A percentile compares a stretch with the other conserved stretches of the same genome.
Evolutionary conservation across 768 basidiomycete species (phyloP).

Genomic region (Saitozyma sp.): DNA sequence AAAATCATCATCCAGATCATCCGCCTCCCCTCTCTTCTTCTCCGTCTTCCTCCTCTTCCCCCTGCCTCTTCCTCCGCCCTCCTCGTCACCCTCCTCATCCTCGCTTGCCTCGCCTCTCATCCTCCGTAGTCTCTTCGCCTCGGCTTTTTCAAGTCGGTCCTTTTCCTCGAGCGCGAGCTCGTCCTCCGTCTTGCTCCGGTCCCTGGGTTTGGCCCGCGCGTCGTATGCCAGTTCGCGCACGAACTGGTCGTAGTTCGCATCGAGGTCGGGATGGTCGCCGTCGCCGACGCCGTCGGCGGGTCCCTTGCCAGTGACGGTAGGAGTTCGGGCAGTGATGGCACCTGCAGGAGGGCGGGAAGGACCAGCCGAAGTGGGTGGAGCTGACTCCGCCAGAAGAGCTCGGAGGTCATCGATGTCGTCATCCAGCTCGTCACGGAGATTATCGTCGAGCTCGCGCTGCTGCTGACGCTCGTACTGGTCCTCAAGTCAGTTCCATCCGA

Average conservation of each 20-base stretch:
- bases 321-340: background rate
- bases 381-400: constrained; percentile 59
- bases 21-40: constrained; percentile 65
- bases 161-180: constrained; percentile 87
- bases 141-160: constrained; percentile 79
- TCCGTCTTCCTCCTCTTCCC: constrained; percentile 42
- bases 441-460: constrained; percentile 80
- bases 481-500: no score
- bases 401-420: constrained; percentile 79
- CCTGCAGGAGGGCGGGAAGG: constrained; percentile 29
- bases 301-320: background rate
- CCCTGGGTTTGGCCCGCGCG: constrained; percentile 86
- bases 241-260: constrained; percentile 79
- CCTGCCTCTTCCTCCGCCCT: constrained; percentile 29
- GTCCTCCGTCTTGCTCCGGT: constrained; percentile 94
- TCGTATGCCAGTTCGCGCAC: constrained; percentile 93
- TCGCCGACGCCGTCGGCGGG: background rate
- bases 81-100: constrained; percentile 61
- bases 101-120: constrained; percentile 79
- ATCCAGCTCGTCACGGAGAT: constrained; percentile 83
- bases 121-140: constrained; percentile 70
- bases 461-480: constrained; percentile 78
- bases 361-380: constrained; percentile 41
- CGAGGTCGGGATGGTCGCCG: constrained; percentile 27
- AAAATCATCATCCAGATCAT: constrained; percentile 79